Conservation (phyloP, 2,329 filamentous ascomycete species). For the Penicillium digitatum region DNA sequence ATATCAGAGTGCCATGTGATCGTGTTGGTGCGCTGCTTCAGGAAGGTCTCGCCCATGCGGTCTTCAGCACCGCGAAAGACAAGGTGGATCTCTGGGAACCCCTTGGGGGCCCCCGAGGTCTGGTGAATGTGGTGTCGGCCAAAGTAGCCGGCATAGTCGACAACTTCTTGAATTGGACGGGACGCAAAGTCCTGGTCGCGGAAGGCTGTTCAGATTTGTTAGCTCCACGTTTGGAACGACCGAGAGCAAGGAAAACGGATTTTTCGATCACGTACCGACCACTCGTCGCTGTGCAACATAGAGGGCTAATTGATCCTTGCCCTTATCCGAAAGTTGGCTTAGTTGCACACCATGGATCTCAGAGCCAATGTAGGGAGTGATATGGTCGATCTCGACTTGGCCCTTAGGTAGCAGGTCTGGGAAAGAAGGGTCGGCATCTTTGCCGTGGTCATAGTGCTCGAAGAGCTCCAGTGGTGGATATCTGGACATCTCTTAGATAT, state of each 20-base stretch:
- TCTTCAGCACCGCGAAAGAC: slow-evolving; percentile 70
- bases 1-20: slow-evolving; percentile 89
- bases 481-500: slow-evolving; percentile 33
- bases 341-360: slow-evolving; percentile 70
- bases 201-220: slow-evolving; percentile 51
- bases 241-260: background rate
- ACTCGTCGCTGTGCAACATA: slow-evolving; percentile 56
- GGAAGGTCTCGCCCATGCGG: slow-evolving; percentile 58
- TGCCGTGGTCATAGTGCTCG: slow-evolving; percentile 70
- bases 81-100: slow-evolving; percentile 70
- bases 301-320: slow-evolving; percentile 69
- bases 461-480: slow-evolving; percentile 63
- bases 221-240: background rate
- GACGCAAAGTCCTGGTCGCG: slow-evolving; percentile 69
- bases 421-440: slow-evolving; percentile 66
- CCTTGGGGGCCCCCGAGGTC: slow-evolving; percentile 69
- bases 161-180: slow-evolving; percentile 64
- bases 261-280: slow-evolving; percentile 49
- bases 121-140: slow-evolving; percentile 79
- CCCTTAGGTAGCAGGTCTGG: slow-evolving; percentile 60
- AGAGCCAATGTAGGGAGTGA: slow-evolving; percentile 70
- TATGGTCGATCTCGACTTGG: slow-evolving; percentile 49
- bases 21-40: slow-evolving; percentile 68
- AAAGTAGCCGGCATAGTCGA: slow-evolving; percentile 70
- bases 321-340: slow-evolving; percentile 61